Evolutionary conservation across 805 yeast species (phyloP), one percentile per base, ranked within the genome.

Genomic region (Teunomyces barrocoloradensis): DNA sequence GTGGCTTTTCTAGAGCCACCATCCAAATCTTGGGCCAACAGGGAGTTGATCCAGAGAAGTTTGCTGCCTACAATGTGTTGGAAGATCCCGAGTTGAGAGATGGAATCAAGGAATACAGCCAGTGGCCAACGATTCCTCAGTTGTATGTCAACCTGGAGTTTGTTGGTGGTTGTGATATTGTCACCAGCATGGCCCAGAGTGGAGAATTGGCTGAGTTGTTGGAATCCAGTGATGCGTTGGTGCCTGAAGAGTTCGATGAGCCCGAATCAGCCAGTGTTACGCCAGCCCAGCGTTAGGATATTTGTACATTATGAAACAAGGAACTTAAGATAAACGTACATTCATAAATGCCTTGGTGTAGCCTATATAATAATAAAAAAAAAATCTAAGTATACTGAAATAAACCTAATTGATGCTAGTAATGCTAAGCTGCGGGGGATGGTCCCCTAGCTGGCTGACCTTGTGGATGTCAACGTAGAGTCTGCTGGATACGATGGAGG

Each of bases 51-150:
- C 99, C 99, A 7, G 79, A 72, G 23, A 92, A 94, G 69, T 94
- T 94, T 72, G 97, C 98, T 35, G 98, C 98, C 17, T 94, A 87
- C 70, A 92, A 94, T 63, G 99, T 94, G 0, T 74, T 94, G 55
- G 98, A 94, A 68, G 99, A 94, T 65, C 82, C 86, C 2, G 98
- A 94, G 59, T 79, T 94, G 53, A 87, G 99, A 70, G 84, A 88
- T 42, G 99, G 98, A 28, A 89, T 94, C 60, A 94, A 94, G 71
- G 99, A 94, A 65, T 94, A 81, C 69, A 83, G 92, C 56, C 85
- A 87, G 54, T 94, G 99, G 99, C 99, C 99, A 47, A 94, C 99
- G 0, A 90, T 94, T 50, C 99, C 99, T 12, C 99, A 94, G 69
- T 78, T 94, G 38, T 94, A 91, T 63, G 89, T 94, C 11, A 80